phyloP scores from a whole-genome alignment of 495 filamentous ascomycete genomes.

The Emericellopsis terricola region DNA sequence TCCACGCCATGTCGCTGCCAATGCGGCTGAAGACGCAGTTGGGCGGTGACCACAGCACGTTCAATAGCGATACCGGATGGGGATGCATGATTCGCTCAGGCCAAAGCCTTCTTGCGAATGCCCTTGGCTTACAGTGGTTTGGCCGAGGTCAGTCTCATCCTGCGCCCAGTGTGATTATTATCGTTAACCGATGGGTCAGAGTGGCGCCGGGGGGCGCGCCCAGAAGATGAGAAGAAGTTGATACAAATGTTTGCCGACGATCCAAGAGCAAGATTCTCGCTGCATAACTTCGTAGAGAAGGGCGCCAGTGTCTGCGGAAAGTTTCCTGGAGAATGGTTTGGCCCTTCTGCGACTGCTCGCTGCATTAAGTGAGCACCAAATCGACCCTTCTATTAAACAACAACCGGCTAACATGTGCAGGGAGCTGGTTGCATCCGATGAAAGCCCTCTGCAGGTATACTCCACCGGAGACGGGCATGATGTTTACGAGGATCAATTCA shows the following conservation, averaged over 20 bases:
- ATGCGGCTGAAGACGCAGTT: slow-evolving; percentile 73
- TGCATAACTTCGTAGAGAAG: slow-evolving; percentile 84
- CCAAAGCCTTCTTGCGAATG: slow-evolving; percentile 81
- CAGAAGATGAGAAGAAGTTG: slow-evolving; percentile 49
- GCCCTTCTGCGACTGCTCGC: slow-evolving; percentile 88
- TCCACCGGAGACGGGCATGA: slow-evolving; percentile 78
- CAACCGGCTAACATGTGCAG: slow-evolving; percentile 17
- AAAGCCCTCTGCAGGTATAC: slow-evolving; percentile 56
- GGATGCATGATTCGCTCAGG: slow-evolving; percentile 98
- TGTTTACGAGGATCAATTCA: slow-evolving; percentile 79
- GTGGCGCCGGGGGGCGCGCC: slow-evolving; percentile 51
- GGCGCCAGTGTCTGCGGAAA: slow-evolving; percentile 82
- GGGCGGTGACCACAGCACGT: slow-evolving; percentile 60
- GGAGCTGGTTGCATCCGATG: slow-evolving; percentile 45
- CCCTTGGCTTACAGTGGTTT: slow-evolving; percentile 48
- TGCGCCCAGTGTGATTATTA: background rate
- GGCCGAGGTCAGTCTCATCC: slow-evolving; percentile 49
- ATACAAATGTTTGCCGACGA: slow-evolving; percentile 79
- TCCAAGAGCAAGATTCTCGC: slow-evolving; percentile 73
- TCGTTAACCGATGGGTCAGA: slow-evolving; percentile 30
- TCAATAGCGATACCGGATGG: slow-evolving; percentile 91
- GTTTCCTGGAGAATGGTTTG: slow-evolving; percentile 96
- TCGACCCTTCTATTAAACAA: background rate
- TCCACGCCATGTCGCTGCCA: slow-evolving; percentile 61
- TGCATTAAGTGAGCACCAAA: slow-evolving; percentile 77